Percentiles rank a stretch among this genome's conserved stretches.
Conservation (phyloP, 2,329 filamentous ascomycete genomes). For the Colletotrichum sp. region DNA sequence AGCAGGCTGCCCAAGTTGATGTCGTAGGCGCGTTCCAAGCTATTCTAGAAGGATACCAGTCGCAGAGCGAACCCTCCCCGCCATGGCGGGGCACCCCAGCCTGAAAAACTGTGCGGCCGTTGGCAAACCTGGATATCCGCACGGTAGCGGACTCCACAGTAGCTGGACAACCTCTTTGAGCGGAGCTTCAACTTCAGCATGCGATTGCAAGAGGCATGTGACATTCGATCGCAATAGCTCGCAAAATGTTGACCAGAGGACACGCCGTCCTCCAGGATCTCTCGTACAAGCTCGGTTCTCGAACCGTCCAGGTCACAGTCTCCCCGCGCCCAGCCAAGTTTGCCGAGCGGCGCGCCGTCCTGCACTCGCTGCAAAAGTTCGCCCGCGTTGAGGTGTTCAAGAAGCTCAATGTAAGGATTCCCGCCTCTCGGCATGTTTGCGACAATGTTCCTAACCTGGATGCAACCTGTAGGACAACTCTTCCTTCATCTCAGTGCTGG, state of each 20-base stretch:
- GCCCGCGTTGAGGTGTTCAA: constrained; percentile 59
- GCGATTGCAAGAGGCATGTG: not conserved
- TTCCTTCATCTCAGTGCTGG: constrained; percentile 56
- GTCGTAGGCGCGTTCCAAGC: constrained; percentile 13
- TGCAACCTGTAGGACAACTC: constrained; percentile 46
- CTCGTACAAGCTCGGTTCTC: constrained; percentile 21
- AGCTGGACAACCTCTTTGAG: constrained; percentile 6
- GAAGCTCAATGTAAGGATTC: constrained; percentile 40
- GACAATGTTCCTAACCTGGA: not conserved
- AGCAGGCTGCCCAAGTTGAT: not conserved
- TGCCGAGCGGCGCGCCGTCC: constrained; percentile 59
- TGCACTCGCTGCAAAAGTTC: constrained; percentile 55
- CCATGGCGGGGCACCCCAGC: constrained; percentile 19
- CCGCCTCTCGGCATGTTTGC: not conserved
- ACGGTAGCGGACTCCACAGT: not conserved
- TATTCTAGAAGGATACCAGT: constrained; percentile 17
- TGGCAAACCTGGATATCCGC: rapidly evolving
- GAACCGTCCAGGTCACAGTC: constrained; percentile 55
- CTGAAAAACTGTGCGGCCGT: not conserved
- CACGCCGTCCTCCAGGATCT: not conserved
- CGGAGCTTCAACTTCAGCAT: not conserved
- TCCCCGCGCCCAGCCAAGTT: constrained; percentile 56
- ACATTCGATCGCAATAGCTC: not conserved
- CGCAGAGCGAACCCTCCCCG: not conserved
- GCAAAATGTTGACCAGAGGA: constrained; percentile 11